Conservation (phyloP, 768 basidiomycete species). For the Boletus reticulatus region DNA sequence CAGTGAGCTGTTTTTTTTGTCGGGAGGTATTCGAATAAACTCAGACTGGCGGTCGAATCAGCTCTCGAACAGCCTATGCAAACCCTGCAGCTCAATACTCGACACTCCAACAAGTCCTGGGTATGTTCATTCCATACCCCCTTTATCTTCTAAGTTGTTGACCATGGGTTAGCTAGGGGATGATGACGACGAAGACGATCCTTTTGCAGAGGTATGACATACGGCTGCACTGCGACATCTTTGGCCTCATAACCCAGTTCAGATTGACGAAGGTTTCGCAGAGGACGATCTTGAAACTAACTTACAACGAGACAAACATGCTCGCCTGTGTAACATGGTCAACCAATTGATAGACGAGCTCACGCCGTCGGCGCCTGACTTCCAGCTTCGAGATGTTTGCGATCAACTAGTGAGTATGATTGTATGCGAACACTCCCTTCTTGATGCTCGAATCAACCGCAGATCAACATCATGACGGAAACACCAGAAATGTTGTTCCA, state of each 20-base stretch:
- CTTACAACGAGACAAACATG: slow-evolving; percentile 89
- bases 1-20: slow-evolving; percentile 44
- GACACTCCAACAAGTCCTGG: slow-evolving; percentile 90
- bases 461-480: slow-evolving; percentile 77
- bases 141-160: background rate
- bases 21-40: background rate
- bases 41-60: slow-evolving; percentile 28
- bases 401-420: slow-evolving; percentile 71
- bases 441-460: background rate
- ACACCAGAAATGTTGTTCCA: slow-evolving; percentile 85
- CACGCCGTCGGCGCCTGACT: slow-evolving; percentile 76
- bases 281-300: slow-evolving; percentile 93
- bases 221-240: background rate
- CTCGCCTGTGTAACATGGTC: slow-evolving; percentile 77
- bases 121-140: slow-evolving; percentile 36
- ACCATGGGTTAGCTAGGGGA: slow-evolving; percentile 58
- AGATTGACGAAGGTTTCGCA: slow-evolving; percentile 92
- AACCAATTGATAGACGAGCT: slow-evolving; percentile 86
- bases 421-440: background rate
- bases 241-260: slow-evolving; percentile 5
- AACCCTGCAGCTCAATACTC: slow-evolving; percentile 80
- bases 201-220: slow-evolving; percentile 80
- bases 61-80: slow-evolving; percentile 60
- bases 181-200: slow-evolving; percentile 90
- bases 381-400: slow-evolving; percentile 79